Conservation (phyloP, 2,329 filamentous ascomycete genomes). For the Sclerotinia trifoliorum region DNA sequence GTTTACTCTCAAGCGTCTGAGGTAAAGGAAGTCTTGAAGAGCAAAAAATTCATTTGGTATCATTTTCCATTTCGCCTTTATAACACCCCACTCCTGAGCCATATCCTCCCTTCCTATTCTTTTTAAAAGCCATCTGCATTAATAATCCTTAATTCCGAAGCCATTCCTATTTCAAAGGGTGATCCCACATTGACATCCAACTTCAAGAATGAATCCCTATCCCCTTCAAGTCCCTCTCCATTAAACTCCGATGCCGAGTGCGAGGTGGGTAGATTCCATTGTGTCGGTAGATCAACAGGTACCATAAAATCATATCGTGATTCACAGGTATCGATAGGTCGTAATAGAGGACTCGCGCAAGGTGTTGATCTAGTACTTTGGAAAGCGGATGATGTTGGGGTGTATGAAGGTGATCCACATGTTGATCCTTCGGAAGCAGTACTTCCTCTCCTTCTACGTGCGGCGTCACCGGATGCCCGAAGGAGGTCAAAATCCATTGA, state of each 20-base stretch:
- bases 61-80: constrained; percentile 5
- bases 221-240: neutral
- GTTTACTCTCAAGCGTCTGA: neutral
- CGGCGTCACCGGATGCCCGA: constrained; percentile 19
- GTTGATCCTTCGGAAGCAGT: constrained; percentile 5
- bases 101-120: neutral
- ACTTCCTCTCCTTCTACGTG: constrained; percentile 11
- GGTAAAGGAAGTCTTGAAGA: neutral
- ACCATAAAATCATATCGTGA: constrained; percentile 3
- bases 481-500: constrained; percentile 21
- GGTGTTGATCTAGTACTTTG: constrained; percentile 2
- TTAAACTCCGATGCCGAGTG: neutral
- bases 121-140: neutral
- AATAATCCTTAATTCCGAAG: constrained; percentile 15
- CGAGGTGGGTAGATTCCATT: constrained; percentile 10
- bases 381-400: neutral
- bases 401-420: neutral
- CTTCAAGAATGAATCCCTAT: neutral
- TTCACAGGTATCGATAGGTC: neutral
- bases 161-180: constrained; percentile 16
- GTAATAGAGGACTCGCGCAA: constrained; percentile 2
- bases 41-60: constrained; percentile 8
- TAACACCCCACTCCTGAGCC: neutral
- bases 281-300: neutral
- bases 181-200: constrained; percentile 7